These are phyloP conservation scores for Thymus mandschuricus DNA, from an alignment of 257 asterid species.

Conservation along the genomic window DNA sequence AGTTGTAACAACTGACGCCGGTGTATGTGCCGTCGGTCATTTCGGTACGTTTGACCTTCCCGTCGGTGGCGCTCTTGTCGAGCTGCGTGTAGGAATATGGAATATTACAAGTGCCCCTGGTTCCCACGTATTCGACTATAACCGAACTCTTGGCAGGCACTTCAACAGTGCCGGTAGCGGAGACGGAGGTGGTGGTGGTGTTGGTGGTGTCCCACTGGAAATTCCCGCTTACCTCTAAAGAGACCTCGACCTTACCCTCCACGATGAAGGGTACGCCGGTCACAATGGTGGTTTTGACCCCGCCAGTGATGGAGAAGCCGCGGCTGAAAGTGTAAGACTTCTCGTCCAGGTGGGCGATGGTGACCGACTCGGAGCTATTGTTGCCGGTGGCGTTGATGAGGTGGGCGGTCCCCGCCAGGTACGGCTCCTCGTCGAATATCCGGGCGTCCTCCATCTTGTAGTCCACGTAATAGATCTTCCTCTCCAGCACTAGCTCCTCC, in stretches of 20 bases:
- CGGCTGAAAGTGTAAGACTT: background rate
- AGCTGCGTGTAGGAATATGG: background rate
- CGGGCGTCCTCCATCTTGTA: constrained; percentile 17
- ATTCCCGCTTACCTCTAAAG: background rate
- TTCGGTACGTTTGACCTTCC: background rate
- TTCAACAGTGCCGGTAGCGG: background rate
- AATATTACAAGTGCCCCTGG: background rate
- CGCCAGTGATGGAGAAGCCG: background rate
- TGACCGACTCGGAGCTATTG: background rate
- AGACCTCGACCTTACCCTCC: background rate
- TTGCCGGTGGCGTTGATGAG: background rate
- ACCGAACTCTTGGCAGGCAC: background rate
- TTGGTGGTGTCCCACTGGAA: background rate
- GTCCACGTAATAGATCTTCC: background rate
- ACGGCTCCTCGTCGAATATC: background rate
- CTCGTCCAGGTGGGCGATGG: background rate
- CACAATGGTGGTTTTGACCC: background rate
- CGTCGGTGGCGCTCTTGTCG: background rate
- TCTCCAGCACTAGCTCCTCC: background rate
- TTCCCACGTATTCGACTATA: background rate
- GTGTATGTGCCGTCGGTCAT: background rate
- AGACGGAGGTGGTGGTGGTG: background rate
- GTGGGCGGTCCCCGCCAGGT: background rate
- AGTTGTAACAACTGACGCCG: background rate
- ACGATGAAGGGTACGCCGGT: background rate